Evolutionary conservation across 2,329 filamentous ascomycete genomes (phyloP).

Genomic region (Cryphonectria carpinicola): DNA sequence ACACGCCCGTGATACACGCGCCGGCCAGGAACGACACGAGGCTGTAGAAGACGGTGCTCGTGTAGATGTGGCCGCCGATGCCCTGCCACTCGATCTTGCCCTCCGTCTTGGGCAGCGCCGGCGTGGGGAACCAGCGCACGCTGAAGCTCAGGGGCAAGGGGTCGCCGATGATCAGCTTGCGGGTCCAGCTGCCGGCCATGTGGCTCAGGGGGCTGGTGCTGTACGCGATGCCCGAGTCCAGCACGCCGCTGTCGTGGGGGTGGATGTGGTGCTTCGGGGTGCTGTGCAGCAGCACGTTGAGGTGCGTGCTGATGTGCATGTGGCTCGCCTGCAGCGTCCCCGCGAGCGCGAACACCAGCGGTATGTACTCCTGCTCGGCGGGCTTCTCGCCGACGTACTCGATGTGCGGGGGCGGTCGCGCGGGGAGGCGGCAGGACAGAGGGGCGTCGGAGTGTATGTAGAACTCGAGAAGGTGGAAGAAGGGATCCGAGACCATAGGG

Average conservation of each 20-base stretch:
- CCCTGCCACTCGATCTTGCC: conserved; percentile 68
- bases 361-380: conserved; percentile 68
- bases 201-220: conserved; percentile 73
- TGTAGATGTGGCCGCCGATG: conserved; percentile 66
- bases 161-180: conserved; percentile 85
- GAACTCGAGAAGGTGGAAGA: conserved; percentile 92
- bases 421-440: conserved; percentile 85
- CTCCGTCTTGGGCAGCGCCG: conserved; percentile 69
- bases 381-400: conserved; percentile 57
- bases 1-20: conserved; percentile 56
- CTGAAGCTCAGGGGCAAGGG: conserved; percentile 77
- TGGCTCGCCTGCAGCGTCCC: conserved; percentile 88
- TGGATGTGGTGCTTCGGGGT: conserved; percentile 64
- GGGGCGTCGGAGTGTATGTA: conserved; percentile 98
- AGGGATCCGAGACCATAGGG: conserved; percentile 73
- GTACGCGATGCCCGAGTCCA: conserved; percentile 88
- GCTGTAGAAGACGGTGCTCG: conserved; percentile 66
- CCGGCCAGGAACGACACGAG: conserved; percentile 63
- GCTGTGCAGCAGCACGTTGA: conserved; percentile 86
- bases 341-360: conserved; percentile 84
- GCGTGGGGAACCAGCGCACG: conserved; percentile 84
- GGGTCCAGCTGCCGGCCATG: conserved; percentile 54
- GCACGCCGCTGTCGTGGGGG: conserved; percentile 72
- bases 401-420: conserved; percentile 66
- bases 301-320: conserved; percentile 84